Conservation (phyloP, 148 eudicot genomes). For the Rhododendron simsii region DNA sequence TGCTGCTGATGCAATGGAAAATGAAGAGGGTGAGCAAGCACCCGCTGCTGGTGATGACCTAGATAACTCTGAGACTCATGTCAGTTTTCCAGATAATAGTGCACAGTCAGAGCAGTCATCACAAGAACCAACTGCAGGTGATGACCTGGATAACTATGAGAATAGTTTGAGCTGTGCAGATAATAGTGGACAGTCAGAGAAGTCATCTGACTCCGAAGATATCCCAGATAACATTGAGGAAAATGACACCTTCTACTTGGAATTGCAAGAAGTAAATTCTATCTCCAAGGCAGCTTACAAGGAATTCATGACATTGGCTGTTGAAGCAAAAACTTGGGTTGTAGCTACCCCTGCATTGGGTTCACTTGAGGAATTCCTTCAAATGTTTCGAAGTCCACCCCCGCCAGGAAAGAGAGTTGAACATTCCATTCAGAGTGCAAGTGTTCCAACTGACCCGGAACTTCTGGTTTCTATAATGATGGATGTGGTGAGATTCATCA, state of each 20-base stretch:
- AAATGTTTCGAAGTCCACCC: conserved; percentile 1
- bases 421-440: not conserved
- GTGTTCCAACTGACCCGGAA: not conserved
- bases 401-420: not conserved
- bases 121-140: no score
- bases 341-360: not conserved
- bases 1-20: not conserved
- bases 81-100: not conserved
- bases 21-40: not conserved
- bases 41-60: not conserved
- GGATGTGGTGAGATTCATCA: conserved; percentile 3
- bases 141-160: no score
- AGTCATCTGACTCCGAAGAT: no score
- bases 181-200: no score
- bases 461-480: not conserved
- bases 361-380: not conserved
- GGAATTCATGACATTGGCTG: conserved; percentile 6
- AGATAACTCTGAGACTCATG: not conserved
- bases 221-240: not conserved
- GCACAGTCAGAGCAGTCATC: not conserved
- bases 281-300: conserved; percentile 6
- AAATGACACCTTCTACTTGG: not conserved
- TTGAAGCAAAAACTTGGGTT: not conserved
- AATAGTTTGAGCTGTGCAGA: not conserved
- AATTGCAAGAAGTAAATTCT: conserved; percentile 3